Conservation (phyloP, 192 early-diverging fungal genomes). For the Podila verticillata region DNA sequence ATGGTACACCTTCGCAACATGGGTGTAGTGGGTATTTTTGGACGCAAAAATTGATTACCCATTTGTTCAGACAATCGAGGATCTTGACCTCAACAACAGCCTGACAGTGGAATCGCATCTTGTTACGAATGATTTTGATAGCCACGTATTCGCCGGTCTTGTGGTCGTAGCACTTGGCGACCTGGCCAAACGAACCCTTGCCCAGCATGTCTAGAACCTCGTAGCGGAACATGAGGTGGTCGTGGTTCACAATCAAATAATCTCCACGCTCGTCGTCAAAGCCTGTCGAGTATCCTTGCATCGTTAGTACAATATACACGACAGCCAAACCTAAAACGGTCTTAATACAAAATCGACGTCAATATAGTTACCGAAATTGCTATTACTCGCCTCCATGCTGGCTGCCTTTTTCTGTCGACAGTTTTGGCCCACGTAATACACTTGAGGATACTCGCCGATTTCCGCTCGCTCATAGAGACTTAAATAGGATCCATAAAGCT, state of each 20-base stretch:
- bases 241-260: conserved; percentile 84
- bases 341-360: neutral
- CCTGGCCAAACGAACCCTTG: conserved; percentile 93
- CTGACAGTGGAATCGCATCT: conserved; percentile 95
- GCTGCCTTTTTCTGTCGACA: conserved; percentile 60
- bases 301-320: too few relatives aligned
- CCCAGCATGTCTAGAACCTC: conserved; percentile 92
- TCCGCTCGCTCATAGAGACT: conserved; percentile 90
- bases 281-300: conserved; percentile 1
- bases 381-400: conserved; percentile 65
- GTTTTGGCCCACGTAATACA: conserved; percentile 93
- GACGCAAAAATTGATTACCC: conserved; percentile 59
- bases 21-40: neutral
- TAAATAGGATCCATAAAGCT: conserved; percentile 73
- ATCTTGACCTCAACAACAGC: conserved; percentile 96
- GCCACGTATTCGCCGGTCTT: conserved; percentile 87
- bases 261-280: conserved; percentile 96
- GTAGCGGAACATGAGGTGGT: conserved; percentile 94
- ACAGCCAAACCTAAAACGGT: neutral
- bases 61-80: conserved; percentile 78
- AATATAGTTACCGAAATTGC: conserved; percentile 61
- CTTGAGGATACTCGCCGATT: conserved; percentile 81
- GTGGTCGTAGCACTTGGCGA: conserved; percentile 94
- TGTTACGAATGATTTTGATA: conserved; percentile 95
- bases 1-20: neutral